A percentile compares a stretch with the other conserved stretches of the same genome.
Evolutionary conservation across 73 alveolate species (phyloP).

Genomic region (Tetrahymena borealis): DNA sequence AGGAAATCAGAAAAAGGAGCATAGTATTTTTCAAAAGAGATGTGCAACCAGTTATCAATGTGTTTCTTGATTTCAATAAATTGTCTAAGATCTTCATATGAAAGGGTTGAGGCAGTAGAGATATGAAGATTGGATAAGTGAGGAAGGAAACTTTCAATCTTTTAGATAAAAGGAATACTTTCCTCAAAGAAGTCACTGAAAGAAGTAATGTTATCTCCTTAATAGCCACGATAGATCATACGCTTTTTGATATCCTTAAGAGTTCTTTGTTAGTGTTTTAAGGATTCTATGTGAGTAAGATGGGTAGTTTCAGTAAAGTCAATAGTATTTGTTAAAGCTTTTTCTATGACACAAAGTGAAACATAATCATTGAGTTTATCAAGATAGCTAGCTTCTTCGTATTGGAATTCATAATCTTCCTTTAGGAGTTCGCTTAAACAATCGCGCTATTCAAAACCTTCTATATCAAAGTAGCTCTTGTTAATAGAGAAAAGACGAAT

Average conservation of each 20-base stretch:
- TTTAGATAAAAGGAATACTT: neutral
- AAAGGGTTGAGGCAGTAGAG: neutral
- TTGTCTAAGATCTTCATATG: neutral
- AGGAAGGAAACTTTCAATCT: neutral
- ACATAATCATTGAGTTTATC: neutral
- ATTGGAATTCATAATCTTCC: neutral
- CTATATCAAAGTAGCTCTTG: neutral
- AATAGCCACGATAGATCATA: neutral
- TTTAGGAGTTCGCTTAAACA: neutral
- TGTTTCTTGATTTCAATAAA: neutral
- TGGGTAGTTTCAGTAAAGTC: neutral
- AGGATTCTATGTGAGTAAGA: neutral
- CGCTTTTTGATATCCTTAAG: neutral
- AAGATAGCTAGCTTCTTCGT: neutral
- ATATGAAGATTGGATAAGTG: neutral
- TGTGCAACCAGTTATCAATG: neutral
- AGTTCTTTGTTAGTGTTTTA: neutral
- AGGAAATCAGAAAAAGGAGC: constrained; percentile 1
- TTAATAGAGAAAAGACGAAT: neutral
- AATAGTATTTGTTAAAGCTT: neutral
- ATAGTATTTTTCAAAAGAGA: neutral
- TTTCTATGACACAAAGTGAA: neutral
- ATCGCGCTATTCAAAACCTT: neutral
- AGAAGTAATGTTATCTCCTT: neutral
- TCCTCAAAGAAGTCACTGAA: neutral